Base-by-base conservation (phyloP, 2,329 filamentous ascomycete species). In the Fusarium abutilonis region DNA sequence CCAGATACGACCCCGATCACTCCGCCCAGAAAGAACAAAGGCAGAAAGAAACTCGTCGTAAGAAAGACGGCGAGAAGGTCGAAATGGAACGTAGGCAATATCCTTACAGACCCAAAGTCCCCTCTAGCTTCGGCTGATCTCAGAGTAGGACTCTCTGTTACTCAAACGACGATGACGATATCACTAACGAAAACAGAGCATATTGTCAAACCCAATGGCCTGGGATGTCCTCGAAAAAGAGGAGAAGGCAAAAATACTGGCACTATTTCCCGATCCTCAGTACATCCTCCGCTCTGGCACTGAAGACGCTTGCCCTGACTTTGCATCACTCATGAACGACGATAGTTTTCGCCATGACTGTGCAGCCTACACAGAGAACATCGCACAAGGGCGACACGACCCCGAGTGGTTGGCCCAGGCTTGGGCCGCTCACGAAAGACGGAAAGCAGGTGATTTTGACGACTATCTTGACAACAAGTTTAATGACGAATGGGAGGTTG, bases 401-500 rank as follows among this genome's bases (percentile, higher is more conserved):
- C 76, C 78, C 2, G 76, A 78, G 13, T 86, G 84, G 84, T 77
- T 87, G 8, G 73, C 69, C 14, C 75, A 81, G 52, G 84, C 84
- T 1, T 85, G 80, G 76, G 70, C 70, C 4, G 84, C 84, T 1
- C 82, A 85, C 58, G 75, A 78, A 50, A 75, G 77, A 67, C 80
- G 83, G 52, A 75, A 73, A 46, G 68, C 74, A 1, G 84, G 84
- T 5, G 75, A 80, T 2, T 86, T 84, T 57, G 79, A 85, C 55
- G 77, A 78, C 4, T 80, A 77, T 47, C 72, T 83, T 28, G 70
- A 75, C 9, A 66, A 72, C 3, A 78, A 78, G 49, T 82, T 86
- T 53, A 74, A 79, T 65, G 70, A 76, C 3, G 79, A 80, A 23
- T 86, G 83, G 83, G 76, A 71, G 0, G 74, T 79, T 8, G 64